These are phyloP conservation scores for Eucommia ulmoides DNA, from an alignment of 257 asterid genomes.

Conservation along the genomic window DNA sequence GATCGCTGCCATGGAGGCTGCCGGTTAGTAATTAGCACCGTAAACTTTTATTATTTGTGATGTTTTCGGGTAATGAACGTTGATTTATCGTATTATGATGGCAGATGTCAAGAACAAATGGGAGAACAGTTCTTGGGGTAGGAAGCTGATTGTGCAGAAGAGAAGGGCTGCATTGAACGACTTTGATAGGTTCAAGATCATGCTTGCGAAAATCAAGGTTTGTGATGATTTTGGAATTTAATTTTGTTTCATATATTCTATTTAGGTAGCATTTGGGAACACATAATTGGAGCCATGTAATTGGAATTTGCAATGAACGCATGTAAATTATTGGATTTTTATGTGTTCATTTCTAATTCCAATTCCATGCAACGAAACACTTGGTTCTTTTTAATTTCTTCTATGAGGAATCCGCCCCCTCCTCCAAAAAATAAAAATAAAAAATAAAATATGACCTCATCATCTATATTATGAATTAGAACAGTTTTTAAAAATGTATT, in stretches of 20 bases:
- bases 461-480: too few species aligned
- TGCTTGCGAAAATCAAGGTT: background rate
- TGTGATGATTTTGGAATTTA: background rate
- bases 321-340: background rate
- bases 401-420: too few species aligned
- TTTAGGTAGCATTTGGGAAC: background rate
- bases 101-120: background rate
- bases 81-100: background rate
- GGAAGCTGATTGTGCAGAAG: background rate
- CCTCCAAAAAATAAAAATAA: too few species aligned
- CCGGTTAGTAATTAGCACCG: background rate
- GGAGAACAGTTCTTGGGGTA: background rate
- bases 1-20: background rate
- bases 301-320: too few species aligned
- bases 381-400: background rate
- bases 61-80: background rate
- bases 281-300: background rate
- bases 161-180: background rate
- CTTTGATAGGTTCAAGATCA: background rate
- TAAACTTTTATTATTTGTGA: background rate
- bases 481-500: too few species aligned
- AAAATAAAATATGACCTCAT: too few species aligned
- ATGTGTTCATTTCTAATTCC: too few species aligned
- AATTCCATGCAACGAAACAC: background rate
- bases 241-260: background rate